Conservation (phyloP, 192 early-diverging fungal species). For the Phlyctochytrium bullatum region DNA sequence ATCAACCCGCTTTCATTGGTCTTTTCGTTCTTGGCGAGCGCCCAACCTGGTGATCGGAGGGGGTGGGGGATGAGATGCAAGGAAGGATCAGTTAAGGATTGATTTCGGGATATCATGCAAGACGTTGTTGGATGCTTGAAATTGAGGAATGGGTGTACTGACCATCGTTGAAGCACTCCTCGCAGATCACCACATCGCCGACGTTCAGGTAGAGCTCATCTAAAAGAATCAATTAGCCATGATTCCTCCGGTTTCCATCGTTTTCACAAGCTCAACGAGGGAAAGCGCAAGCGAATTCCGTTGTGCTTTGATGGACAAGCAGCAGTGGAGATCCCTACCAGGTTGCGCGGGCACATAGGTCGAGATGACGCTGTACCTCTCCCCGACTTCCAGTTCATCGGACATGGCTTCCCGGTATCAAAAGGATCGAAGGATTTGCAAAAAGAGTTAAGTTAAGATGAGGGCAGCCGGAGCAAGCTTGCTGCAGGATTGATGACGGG, state of each 20-base stretch:
- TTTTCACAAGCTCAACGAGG: too few species aligned
- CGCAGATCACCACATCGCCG: background rate
- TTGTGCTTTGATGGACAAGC: too few species aligned
- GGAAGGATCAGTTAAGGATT: background rate
- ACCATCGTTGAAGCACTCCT: background rate
- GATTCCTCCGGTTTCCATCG: too few species aligned
- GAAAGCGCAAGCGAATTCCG: too few species aligned
- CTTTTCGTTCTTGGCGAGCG: conserved; percentile 26
- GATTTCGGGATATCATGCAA: too few species aligned
- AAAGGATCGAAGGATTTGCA: too few species aligned
- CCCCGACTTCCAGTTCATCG: background rate
- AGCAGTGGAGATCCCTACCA: background rate
- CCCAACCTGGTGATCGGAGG: conserved; percentile 24
- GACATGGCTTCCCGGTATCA: too few species aligned
- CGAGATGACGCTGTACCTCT: background rate
- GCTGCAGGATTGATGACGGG: too few species aligned
- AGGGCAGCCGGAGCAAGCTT: too few species aligned
- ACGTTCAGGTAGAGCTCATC: background rate
- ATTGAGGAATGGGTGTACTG: too few species aligned
- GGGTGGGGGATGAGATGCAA: background rate
- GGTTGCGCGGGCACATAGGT: background rate
- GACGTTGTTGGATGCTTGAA: too few species aligned
- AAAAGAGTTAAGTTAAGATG: too few species aligned
- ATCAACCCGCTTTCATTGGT: conserved; percentile 31
- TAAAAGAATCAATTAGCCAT: background rate